Conservation (phyloP, 2,329 filamentous ascomycete genomes). For the Pyrenophora seminiperda region DNA sequence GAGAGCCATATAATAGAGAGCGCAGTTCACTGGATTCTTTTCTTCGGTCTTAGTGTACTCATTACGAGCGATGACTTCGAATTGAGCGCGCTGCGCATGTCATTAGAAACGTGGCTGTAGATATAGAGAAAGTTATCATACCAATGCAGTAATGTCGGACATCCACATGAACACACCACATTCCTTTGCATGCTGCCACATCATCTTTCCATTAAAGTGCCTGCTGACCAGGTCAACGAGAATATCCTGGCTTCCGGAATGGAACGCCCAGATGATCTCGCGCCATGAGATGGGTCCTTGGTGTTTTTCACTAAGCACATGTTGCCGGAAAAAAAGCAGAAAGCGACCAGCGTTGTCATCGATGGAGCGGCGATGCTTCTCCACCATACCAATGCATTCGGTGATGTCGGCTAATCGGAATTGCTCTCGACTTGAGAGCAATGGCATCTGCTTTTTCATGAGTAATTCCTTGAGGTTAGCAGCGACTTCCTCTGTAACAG, state of each 20-base stretch:
- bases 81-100: constrained; percentile 67
- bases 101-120: background rate
- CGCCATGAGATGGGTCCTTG: constrained; percentile 70
- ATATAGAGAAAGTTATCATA: constrained; percentile 55
- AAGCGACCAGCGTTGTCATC: constrained; percentile 89
- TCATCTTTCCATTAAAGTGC: constrained; percentile 77
- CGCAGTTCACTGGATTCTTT: constrained; percentile 90
- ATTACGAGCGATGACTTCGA: constrained; percentile 88
- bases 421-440: constrained; percentile 83
- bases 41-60: constrained; percentile 88
- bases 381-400: constrained; percentile 81
- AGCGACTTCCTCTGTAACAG: constrained; percentile 74
- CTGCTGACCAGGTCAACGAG: constrained; percentile 79
- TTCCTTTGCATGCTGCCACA: constrained; percentile 84
- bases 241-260: constrained; percentile 87
- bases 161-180: constrained; percentile 97
- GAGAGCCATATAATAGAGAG: constrained; percentile 87
- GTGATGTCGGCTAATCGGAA: constrained; percentile 83
- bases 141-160: constrained; percentile 74
- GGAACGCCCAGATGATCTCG: constrained; percentile 85
- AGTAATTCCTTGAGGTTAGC: constrained; percentile 74
- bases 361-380: constrained; percentile 84
- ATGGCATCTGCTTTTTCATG: constrained; percentile 73
- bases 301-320: constrained; percentile 68
- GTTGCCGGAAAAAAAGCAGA: constrained; percentile 84